Evolutionary conservation across 441 rosid genomes (phyloP).

Genomic region (Biscutella laevigata): DNA sequence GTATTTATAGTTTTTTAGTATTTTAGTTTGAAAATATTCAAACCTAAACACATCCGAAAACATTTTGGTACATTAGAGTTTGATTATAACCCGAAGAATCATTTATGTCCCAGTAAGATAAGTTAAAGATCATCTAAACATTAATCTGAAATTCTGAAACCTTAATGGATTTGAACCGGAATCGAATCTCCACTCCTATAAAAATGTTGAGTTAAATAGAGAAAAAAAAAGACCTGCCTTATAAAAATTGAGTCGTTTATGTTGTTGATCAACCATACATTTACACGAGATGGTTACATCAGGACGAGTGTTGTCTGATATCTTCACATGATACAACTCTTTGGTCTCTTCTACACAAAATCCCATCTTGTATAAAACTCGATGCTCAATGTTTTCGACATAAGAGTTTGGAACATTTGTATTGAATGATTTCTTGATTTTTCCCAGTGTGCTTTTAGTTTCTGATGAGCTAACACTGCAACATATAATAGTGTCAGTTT

Average conservation of each 20-base stretch:
- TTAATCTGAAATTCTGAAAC: too few species aligned
- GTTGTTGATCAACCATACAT: conserved; percentile 30
- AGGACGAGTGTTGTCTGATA: conserved; percentile 41
- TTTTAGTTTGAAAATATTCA: too few species aligned
- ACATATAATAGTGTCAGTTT: too few species aligned
- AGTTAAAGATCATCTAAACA: too few species aligned
- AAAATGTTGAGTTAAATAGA: neutral
- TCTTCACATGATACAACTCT: conserved; percentile 53
- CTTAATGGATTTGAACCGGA: too few species aligned
- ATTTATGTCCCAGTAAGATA: too few species aligned
- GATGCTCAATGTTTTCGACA: conserved; percentile 26
- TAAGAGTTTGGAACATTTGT: conserved; percentile 45
- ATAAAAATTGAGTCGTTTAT: conserved; percentile 31
- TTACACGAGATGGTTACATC: conserved; percentile 42
- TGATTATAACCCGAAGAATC: too few species aligned
- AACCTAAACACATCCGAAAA: too few species aligned
- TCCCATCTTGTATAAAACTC: conserved; percentile 37
- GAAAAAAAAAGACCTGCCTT: conserved; percentile 28
- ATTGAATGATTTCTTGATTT: conserved; percentile 29
- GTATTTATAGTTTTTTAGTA: too few species aligned
- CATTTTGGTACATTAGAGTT: too few species aligned
- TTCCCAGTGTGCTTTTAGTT: conserved; percentile 28
- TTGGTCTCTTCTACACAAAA: conserved; percentile 35
- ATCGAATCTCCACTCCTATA: too few species aligned
- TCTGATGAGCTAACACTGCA: conserved; percentile 22